These are phyloP conservation scores for Linderniella brevidens DNA, from an alignment of 257 asterid genomes.

Conservation along the genomic window DNA sequence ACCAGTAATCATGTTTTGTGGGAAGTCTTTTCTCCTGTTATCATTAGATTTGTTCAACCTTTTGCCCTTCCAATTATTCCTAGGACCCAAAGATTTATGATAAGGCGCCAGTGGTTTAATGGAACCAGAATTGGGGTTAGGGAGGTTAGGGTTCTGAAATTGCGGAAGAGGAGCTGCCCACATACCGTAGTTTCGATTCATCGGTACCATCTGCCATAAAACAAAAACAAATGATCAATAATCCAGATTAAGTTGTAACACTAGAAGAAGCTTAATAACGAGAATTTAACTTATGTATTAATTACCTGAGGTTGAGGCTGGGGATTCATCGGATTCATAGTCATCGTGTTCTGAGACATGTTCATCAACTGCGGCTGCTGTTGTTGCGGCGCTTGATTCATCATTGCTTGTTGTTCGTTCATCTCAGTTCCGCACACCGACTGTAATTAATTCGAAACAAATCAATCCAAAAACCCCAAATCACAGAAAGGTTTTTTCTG, in stretches of 20 bases:
- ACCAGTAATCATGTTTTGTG: conserved; percentile 18
- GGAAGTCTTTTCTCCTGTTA: conserved; percentile 36
- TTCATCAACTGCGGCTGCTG: conserved; percentile 20
- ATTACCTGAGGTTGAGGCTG: conserved; percentile 35
- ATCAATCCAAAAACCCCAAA: no score
- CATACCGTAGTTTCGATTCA: conserved; percentile 45
- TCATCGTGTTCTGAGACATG: conserved; percentile 22
- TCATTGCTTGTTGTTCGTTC: conserved; percentile 45
- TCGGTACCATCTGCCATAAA: conserved; percentile 31
- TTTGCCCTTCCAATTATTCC: conserved; percentile 56
- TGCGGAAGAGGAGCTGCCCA: conserved; percentile 41
- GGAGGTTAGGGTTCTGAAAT: conserved; percentile 40
- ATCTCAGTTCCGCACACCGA: conserved; percentile 11
- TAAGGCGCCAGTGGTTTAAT: conserved; percentile 4
- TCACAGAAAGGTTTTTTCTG: no score
- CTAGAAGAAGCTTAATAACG: background rate
- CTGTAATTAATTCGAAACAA: no score
- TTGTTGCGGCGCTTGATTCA: conserved; percentile 21
- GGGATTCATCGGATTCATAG: conserved; percentile 18
- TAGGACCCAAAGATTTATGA: conserved; percentile 37
- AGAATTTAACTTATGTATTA: background rate
- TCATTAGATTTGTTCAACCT: conserved; percentile 21
- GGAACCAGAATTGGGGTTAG: conserved; percentile 16
- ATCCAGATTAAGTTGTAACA: background rate
- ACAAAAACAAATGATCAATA: background rate